Evolutionary conservation across 1,139 yeast species (phyloP), one percentile per base, ranked within the genome.

Genomic region (Saccharomyces hybrid): DNA sequence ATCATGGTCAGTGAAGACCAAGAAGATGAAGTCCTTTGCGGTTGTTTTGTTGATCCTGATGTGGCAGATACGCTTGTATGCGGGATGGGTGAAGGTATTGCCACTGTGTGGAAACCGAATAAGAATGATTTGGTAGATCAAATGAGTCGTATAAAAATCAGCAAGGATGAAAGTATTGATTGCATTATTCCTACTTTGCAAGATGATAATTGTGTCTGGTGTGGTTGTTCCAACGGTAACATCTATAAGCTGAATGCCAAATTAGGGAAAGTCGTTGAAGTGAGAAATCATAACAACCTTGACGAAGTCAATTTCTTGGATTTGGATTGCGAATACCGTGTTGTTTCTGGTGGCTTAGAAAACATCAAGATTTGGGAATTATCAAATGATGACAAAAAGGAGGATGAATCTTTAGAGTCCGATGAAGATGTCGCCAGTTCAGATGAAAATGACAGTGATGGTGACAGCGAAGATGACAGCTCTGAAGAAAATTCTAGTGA

Each of bases 41-140:
- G 90, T 68, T 76, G 88, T 51, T 84, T 80, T 71, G 79, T 85
- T 0, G 87, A 84, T 59, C 82, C 79, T n/a, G 75, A 77, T 26
- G 79, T 78, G 42, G 84, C 81, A 57, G 89, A 84, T 48, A 83
- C 83, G 2, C 75, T 84, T 21, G 87, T 86, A 0, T 83, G 91
- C 64, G 91, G 90, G 51, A 91, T 90, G 83, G 91, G 96, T 2
- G 95, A 87, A 67, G 98, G 98, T 2, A 80, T 89, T n/a, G 78
- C 89, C 5, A 89, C 98, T 0, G 76, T 87, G n/a, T 93, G 98
- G 99, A 83, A 82, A 62, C 82, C 85, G 47, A 76, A 80, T 47
- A 81, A 81, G 67, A 86, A 85, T 65, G 75, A 76, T 50, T 78
- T 85, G 63, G 78, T 76, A 60, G 98, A 91, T 70, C 97, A 90